Conservation (phyloP, 768 basidiomycete genomes). For the Trichaptum fuscoviolaceum region DNA sequence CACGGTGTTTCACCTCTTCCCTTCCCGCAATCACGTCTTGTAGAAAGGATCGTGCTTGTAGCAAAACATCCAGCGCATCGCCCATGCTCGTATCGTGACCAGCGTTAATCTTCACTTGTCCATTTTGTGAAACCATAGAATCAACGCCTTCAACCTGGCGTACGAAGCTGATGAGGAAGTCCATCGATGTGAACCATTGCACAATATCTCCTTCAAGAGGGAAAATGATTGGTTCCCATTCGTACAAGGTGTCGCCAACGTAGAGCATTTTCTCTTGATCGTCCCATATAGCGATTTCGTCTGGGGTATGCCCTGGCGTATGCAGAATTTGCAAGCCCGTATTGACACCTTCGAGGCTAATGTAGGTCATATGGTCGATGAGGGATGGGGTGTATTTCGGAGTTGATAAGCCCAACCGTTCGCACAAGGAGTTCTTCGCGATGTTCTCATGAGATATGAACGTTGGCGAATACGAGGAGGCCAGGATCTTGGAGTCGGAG, state of each 20-base stretch:
- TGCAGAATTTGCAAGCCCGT: constrained; percentile 41
- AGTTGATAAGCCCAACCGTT: constrained; percentile 31
- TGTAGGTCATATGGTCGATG: constrained; percentile 35
- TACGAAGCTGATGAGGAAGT: constrained; percentile 39
- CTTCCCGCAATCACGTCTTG: constrained; percentile 38
- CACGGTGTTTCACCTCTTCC: constrained; percentile 30
- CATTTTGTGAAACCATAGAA: constrained; percentile 6
- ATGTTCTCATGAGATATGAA: constrained; percentile 39
- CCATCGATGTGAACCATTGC: constrained; percentile 42
- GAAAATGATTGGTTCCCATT: constrained; percentile 51
- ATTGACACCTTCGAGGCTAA: constrained; percentile 22
- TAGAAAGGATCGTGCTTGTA: constrained; percentile 39
- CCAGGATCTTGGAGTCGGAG: constrained; percentile 40
- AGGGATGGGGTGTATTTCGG: constrained; percentile 44
- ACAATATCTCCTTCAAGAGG: constrained; percentile 48
- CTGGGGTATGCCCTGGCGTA: constrained; percentile 55
- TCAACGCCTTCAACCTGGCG: constrained; percentile 18
- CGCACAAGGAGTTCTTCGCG: constrained; percentile 39
- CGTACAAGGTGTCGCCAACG: constrained; percentile 54
- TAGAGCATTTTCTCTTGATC: constrained; percentile 45
- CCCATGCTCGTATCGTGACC: constrained; percentile 43
- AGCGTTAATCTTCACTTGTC: constrained; percentile 38
- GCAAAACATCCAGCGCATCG: constrained; percentile 42
- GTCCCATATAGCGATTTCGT: constrained; percentile 53
- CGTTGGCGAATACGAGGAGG: constrained; percentile 39